Conservation (phyloP, 1,139 yeast species). For the Sugiyamaella japonica region DNA sequence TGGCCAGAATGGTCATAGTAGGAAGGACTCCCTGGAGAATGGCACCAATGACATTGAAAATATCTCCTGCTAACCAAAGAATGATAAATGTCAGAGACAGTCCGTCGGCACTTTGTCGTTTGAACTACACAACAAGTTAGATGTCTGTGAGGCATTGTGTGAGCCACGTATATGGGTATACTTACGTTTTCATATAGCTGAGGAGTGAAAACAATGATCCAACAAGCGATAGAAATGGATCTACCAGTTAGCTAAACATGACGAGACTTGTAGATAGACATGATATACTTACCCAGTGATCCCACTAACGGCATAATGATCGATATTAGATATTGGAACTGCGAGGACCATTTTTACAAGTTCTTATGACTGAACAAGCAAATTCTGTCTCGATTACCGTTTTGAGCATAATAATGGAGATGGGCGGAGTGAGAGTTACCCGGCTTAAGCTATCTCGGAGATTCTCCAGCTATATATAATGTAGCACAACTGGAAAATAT, state of each 20-base stretch:
- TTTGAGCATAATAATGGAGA: too few relatives aligned
- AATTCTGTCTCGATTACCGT: too few relatives aligned
- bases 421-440: neutral
- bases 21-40: conserved; percentile 84
- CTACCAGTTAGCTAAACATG: conserved; percentile 27
- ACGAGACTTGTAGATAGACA: neutral
- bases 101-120: conserved; percentile 82
- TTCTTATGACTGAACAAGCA: neutral
- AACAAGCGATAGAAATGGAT: conserved; percentile 90
- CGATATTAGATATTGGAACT: conserved; percentile 41
- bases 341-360: conserved; percentile 18
- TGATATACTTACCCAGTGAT: conserved; percentile 59
- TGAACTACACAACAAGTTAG: conserved; percentile 44
- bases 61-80: conserved; percentile 87
- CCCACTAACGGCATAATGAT: conserved; percentile 80
- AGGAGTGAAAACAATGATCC: conserved; percentile 98
- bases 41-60: conserved; percentile 88
- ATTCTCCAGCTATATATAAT: neutral
- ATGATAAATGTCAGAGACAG: conserved; percentile 77
- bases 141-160: too few relatives aligned
- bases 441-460: neutral
- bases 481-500: too few relatives aligned
- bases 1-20: conserved; percentile 87
- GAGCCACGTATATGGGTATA: neutral
- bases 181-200: conserved; percentile 81